These are phyloP conservation scores for Luffa acutangula DNA, from an alignment of 306 rosid species.

Conservation along the genomic window DNA sequence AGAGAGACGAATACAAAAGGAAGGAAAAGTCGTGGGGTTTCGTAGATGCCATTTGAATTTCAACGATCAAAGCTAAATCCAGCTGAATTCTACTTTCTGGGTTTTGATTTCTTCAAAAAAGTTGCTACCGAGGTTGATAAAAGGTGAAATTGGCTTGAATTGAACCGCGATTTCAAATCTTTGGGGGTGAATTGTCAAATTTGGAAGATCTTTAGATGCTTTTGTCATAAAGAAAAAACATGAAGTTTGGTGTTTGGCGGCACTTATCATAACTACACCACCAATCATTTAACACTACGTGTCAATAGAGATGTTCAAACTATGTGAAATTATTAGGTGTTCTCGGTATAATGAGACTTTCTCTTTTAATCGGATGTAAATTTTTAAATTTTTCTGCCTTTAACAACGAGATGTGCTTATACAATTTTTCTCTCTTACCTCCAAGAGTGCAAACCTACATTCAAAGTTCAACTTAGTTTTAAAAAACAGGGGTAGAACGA, in stretches of 20 bases:
- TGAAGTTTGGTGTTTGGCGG: neutral
- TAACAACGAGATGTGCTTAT: too few relatives aligned
- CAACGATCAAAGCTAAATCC: neutral
- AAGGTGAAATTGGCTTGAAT: neutral
- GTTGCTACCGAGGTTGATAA: neutral
- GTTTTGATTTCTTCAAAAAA: neutral
- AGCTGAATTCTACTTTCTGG: neutral
- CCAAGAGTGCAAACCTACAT: too few relatives aligned
- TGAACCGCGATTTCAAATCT: neutral
- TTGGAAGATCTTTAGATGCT: neutral
- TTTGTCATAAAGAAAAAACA: neutral
- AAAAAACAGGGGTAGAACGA: too few relatives aligned
- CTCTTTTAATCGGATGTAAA: too few relatives aligned
- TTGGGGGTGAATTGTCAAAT: neutral
- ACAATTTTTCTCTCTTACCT: too few relatives aligned
- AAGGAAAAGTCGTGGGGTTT: neutral
- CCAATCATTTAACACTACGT: too few relatives aligned
- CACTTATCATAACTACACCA: neutral
- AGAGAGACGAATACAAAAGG: neutral
- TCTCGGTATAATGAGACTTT: too few relatives aligned
- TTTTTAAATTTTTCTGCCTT: too few relatives aligned
- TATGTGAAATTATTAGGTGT: too few relatives aligned
- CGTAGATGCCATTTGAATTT: neutral
- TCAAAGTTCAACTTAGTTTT: too few relatives aligned
- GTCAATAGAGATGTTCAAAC: too few relatives aligned